phyloP scores from a whole-genome alignment of 73 alveolate species.

The Strombidium stylifer region DNA sequence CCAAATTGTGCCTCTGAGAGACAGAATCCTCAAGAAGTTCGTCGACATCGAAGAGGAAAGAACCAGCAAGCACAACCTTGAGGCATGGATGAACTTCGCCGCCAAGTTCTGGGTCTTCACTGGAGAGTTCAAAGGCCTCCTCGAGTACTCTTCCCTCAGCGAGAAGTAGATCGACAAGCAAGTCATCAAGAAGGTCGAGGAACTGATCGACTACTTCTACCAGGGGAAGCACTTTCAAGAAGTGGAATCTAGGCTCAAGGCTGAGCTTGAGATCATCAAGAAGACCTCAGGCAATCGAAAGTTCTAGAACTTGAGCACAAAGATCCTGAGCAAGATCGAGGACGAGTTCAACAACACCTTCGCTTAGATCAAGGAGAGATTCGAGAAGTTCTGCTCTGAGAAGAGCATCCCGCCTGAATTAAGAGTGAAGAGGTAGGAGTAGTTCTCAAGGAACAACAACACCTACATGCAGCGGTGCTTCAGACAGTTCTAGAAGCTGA shows the following conservation, averaged over 20 bases:
- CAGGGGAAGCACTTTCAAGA: not conserved
- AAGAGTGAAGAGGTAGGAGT: not conserved
- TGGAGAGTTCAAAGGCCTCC: not conserved
- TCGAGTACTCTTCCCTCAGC: not conserved
- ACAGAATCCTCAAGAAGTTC: not conserved
- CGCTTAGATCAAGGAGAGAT: not conserved
- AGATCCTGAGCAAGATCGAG: not conserved
- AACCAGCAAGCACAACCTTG: not conserved
- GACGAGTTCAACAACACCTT: not conserved
- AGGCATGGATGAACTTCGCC: conserved; percentile 16
- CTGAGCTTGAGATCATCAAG: not conserved
- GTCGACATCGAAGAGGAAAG: not conserved
- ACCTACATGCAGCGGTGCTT: no score
- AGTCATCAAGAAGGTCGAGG: not conserved
- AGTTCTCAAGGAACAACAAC: not conserved
- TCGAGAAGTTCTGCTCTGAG: conserved; percentile 2
- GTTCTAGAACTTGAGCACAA: not conserved
- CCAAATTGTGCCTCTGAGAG: not conserved
- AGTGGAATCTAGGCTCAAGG: not conserved
- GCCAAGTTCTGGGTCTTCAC: conserved; percentile 10
- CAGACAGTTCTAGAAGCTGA: not conserved
- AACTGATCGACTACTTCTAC: not conserved
- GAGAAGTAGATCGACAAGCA: conserved; percentile 5
- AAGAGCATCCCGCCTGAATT: not conserved
- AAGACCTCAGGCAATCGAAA: not conserved